Conservation (phyloP, 106 monocot species). For the Agapanthus africanus region DNA sequence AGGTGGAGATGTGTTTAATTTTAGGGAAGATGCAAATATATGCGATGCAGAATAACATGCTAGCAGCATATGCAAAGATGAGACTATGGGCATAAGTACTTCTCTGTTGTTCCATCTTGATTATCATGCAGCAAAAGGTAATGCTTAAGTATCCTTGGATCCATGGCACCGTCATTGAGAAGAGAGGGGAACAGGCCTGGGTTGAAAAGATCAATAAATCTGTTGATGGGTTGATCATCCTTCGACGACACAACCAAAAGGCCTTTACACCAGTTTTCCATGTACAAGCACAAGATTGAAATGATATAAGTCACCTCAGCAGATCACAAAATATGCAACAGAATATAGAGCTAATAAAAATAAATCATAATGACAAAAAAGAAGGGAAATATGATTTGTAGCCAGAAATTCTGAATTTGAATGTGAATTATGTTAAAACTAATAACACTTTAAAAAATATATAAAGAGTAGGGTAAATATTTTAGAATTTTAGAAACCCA, state of each 20-base stretch:
- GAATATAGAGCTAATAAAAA: background rate
- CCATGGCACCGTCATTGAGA: slow-evolving; percentile 84
- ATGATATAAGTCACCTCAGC: background rate
- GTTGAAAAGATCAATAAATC: slow-evolving; percentile 84
- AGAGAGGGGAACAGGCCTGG: slow-evolving; percentile 68
- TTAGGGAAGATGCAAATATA: background rate
- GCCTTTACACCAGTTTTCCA: slow-evolving; percentile 34
- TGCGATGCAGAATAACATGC: background rate
- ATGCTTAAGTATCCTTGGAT: slow-evolving; percentile 87
- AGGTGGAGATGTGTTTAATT: background rate
- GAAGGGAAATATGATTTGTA: background rate
- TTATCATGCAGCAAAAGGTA: slow-evolving; percentile 87
- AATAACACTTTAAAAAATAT: background rate
- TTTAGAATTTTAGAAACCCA: background rate
- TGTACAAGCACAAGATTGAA: slow-evolving; percentile 3
- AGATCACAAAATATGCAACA: background rate
- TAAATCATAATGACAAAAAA: slow-evolving; percentile 1
- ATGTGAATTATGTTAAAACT: background rate
- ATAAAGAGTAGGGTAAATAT: background rate
- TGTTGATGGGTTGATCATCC: slow-evolving; percentile 77
- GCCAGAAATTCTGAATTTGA: no score
- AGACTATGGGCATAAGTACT: slow-evolving; percentile 34
- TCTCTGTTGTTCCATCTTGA: slow-evolving; percentile 55
- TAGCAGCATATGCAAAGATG: background rate
- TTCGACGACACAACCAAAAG: slow-evolving; percentile 83